Evolutionary conservation across 345 rosid genomes (phyloP), one percentile per base, ranked within the genome.

Genomic region (Excoecaria agallocha): DNA sequence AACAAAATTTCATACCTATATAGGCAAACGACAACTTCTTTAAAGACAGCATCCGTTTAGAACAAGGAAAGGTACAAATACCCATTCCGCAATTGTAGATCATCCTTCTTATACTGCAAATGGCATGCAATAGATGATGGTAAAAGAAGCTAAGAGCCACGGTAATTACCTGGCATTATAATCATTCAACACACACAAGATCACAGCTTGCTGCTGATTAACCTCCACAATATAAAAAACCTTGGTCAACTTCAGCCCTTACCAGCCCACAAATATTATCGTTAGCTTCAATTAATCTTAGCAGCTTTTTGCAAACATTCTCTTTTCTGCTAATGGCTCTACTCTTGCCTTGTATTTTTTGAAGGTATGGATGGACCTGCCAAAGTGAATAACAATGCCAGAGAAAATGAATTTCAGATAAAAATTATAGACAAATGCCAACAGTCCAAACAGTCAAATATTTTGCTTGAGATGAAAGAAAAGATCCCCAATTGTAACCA

Each of bases 341-440:
- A 52, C 35, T 65, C 61, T 38, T 64, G 25, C 43, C 38, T 5
- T 45, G 65, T 15, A 16, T 12, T 3, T 71, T 25, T 45, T 59
- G 30, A 60, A 30, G 49, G 7, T 48, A 30, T 22, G 24, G 73
- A 35, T 19, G 58, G 25, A 74, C 70, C 77, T 74, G 56, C 20
- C 64, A 66, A 12, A 6, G 1, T 5, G 20, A 55, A 55, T 8
- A 55, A 55, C n/a, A 55, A 8, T 55, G n/a, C n/a, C n/a, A n/a
- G 55, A 51, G n/a, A n/a, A n/a, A n/a, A n/a, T n/a, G n/a, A n/a
- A n/a, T n/a, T n/a, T n/a, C n/a, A n/a, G n/a, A n/a, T n/a, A n/a
- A n/a, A n/a, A n/a, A n/a, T n/a, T n/a, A n/a, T n/a, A n/a, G n/a
- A n/a, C n/a, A n/a, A n/a, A n/a, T n/a, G n/a, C 64, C 35, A 59